phyloP scores from a whole-genome alignment of 345 rosid genomes.

The Aquilaria malaccensis region DNA sequence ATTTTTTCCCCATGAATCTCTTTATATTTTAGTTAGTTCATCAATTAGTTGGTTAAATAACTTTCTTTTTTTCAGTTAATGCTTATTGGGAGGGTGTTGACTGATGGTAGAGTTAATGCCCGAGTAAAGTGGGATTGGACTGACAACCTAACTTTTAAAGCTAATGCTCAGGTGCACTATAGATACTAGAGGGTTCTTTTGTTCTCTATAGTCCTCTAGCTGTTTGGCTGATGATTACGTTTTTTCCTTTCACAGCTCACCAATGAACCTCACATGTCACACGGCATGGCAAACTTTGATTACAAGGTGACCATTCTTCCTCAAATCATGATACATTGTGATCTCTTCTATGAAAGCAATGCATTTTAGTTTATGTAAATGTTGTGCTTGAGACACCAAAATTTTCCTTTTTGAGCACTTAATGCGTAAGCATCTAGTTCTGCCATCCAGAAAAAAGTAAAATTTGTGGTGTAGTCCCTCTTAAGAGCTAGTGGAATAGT shows the following conservation, averaged over 20 bases:
- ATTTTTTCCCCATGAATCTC: neutral
- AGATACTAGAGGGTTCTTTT: conserved; percentile 1
- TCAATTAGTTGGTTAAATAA: neutral
- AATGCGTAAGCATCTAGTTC: neutral
- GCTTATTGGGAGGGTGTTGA: conserved; percentile 89
- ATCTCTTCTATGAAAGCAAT: neutral
- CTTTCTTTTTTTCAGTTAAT: conserved; percentile 45
- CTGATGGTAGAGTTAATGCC: conserved; percentile 85
- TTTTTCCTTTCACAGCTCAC: conserved; percentile 54
- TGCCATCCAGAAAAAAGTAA: neutral
- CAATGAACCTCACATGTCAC: conserved; percentile 78
- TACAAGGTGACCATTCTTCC: conserved; percentile 52
- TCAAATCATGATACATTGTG: neutral
- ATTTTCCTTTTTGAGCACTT: neutral
- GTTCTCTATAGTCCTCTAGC: conserved; percentile 6
- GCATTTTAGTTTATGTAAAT: neutral
- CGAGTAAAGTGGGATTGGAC: conserved; percentile 86
- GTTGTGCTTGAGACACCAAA: neutral
- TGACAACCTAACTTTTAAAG: conserved; percentile 66
- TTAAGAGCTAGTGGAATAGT: neutral
- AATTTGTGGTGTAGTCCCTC: no score
- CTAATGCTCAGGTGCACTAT: conserved; percentile 67
- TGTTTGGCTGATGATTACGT: conserved; percentile 10
- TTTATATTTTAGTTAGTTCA: neutral
- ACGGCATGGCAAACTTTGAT: conserved; percentile 82